Conservation (phyloP, 2,329 filamentous ascomycete genomes). For the Phaeosphaeria sp. region DNA sequence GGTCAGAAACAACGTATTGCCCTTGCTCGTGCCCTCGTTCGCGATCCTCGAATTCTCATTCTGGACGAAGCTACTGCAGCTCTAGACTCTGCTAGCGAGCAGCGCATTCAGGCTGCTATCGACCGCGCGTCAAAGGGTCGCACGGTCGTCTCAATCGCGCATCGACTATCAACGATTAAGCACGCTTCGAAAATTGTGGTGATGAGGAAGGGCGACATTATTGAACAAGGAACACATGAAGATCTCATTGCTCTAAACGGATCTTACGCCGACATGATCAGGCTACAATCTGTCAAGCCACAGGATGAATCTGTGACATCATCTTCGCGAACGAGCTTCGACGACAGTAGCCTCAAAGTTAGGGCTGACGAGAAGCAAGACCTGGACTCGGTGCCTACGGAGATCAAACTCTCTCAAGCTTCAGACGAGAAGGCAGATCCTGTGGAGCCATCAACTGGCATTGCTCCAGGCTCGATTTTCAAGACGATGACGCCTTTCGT, state of each 20-base stretch:
- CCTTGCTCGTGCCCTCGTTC: conserved; percentile 62
- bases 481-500: conserved; percentile 48
- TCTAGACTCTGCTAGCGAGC: conserved; percentile 65
- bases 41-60: conserved; percentile 64
- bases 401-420: conserved; percentile 9
- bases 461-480: conserved; percentile 33
- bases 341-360: conserved; percentile 28
- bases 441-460: conserved; percentile 18
- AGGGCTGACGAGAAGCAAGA: conserved; percentile 27
- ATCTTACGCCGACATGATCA: conserved; percentile 58
- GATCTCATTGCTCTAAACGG: conserved; percentile 45
- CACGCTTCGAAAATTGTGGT: conserved; percentile 48
- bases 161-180: conserved; percentile 47
- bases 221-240: conserved; percentile 47
- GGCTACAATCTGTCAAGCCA: conserved; percentile 51
- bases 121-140: conserved; percentile 41
- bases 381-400: conserved; percentile 1
- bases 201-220: conserved; percentile 45
- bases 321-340: conserved; percentile 26
- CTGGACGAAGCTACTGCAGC: conserved; percentile 69
- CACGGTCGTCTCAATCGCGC: conserved; percentile 49
- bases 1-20: conserved; percentile 66
- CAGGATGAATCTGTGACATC: conserved; percentile 46
- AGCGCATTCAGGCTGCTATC: conserved; percentile 57
- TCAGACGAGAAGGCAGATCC: conserved; percentile 1